These are phyloP conservation scores for Lachnellula willkommii DNA, from an alignment of 2,329 filamentous ascomycete genomes.

Conservation along the genomic window DNA sequence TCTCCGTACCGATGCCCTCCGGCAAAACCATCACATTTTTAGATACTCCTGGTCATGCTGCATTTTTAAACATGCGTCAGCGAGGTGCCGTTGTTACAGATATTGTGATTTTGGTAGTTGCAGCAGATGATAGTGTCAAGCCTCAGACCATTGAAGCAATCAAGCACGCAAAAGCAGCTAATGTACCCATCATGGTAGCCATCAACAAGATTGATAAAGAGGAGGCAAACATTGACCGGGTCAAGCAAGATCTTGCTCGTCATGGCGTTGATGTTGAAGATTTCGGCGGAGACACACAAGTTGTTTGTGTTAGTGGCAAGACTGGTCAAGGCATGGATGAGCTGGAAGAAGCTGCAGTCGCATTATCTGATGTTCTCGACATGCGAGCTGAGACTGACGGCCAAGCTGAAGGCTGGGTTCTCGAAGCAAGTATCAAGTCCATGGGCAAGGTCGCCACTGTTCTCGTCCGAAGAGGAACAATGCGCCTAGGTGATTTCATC, in stretches of 20 bases:
- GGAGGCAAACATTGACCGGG: conserved; percentile 70
- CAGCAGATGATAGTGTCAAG: conserved; percentile 95
- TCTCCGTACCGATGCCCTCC: conserved; percentile 80
- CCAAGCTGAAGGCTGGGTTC: conserved; percentile 83
- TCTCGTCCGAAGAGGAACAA: conserved; percentile 79
- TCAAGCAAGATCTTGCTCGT: conserved; percentile 80
- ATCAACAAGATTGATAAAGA: conserved; percentile 97
- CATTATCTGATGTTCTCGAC: conserved; percentile 84
- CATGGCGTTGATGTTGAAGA: conserved; percentile 91
- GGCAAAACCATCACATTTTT: conserved; percentile 93
- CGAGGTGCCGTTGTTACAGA: conserved; percentile 94
- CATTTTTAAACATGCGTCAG: conserved; percentile 92
- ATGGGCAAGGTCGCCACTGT: conserved; percentile 83
- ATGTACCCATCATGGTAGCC: conserved; percentile 93
- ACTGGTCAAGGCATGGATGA: conserved; percentile 88
- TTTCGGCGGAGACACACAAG: conserved; percentile 89
- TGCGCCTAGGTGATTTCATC: conserved; percentile 73
- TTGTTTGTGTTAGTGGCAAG: conserved; percentile 86
- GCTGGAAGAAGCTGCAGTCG: conserved; percentile 83
- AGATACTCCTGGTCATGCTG: conserved; percentile 92
- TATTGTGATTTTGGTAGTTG: conserved; percentile 92
- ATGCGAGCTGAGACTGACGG: conserved; percentile 74
- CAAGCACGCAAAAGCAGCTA: conserved; percentile 81
- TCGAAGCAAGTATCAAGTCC: conserved; percentile 84
- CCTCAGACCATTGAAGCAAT: conserved; percentile 95